Evolutionary conservation across 176 grass and related monocot genomes (phyloP), one percentile per base, ranked within the genome.

Genomic region (Pontederia paniculata): DNA sequence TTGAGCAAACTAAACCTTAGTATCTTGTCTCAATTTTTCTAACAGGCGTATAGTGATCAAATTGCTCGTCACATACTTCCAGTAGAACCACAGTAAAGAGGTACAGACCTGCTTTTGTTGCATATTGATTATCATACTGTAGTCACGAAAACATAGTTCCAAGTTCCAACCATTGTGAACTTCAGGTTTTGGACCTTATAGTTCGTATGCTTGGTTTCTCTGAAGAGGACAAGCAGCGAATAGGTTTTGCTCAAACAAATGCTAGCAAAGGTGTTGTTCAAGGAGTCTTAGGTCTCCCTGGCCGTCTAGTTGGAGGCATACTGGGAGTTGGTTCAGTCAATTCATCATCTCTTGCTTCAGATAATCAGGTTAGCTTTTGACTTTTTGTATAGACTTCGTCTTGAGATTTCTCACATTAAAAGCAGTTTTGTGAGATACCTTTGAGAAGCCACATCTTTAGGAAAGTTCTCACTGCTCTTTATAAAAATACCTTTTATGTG

Each of bases 121-220:
- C 9, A 23, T 61, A 12, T 55, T 73, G 50, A 57, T 55, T 21
- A 22, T 12, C 44, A 44, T 9, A 58, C 42, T 44, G 15, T 4
- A 48, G 62, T 16, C 72, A 47, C 21, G 28, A 2, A 8, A n/a
- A n/a, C n/a, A 74, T 18, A 59, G 49, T 52, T n/a, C n/a, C n/a
- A n/a, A n/a, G 49, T 60, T 56, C 9, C 23, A 41, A 52, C 52
- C 67, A 28, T 55, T 46, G 10, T 10, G 8, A 67, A 17, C 18
- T 28, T 23, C 52, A 98, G 94, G 94, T 98, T 70, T 62, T 98
- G 57, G 87, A 98, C 45, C 80, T 93, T 52, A 93, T 98, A 70
- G 87, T 84, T 69, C 78, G 94, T 51, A 88, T 98, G 87, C 83
- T 98, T 77, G 94, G 94, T 43, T 98, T 98, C 72, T 84, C 87